A percentile compares a stretch with the other conserved stretches of the same genome.
Evolutionary conservation across 2,329 filamentous ascomycete species (phyloP).

Genomic region (Zarea fungicola): DNA sequence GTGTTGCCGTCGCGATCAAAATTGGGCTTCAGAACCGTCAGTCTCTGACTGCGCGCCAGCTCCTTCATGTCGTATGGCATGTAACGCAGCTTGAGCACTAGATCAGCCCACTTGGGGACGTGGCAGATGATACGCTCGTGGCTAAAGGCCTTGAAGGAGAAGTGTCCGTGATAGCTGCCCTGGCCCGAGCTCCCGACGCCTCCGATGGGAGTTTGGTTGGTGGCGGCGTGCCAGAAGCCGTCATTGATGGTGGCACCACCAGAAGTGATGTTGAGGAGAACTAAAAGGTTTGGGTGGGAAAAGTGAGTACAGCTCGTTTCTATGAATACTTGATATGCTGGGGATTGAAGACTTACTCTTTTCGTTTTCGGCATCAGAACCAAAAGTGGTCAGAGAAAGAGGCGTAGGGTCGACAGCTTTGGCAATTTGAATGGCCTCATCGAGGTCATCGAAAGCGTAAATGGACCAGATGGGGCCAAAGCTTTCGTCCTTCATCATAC

Average conservation of each 20-base stretch:
- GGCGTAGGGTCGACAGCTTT: slow-evolving; percentile 80
- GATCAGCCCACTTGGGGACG: slow-evolving; percentile 64
- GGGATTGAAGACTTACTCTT: slow-evolving; percentile 48
- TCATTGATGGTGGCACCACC: slow-evolving; percentile 64
- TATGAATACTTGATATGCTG: no score
- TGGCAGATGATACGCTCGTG: slow-evolving; percentile 55
- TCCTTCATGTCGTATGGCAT: slow-evolving; percentile 51
- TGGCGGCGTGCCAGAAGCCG: slow-evolving; percentile 63
- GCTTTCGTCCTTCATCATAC: slow-evolving; percentile 78
- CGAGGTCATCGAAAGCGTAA: slow-evolving; percentile 70
- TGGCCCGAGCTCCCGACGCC: slow-evolving; percentile 75
- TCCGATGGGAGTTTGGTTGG: slow-evolving; percentile 72
- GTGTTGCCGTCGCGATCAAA: slow-evolving; percentile 57
- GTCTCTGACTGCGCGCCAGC: slow-evolving; percentile 38
- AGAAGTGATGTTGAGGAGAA: slow-evolving; percentile 58
- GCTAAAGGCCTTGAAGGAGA: slow-evolving; percentile 65
- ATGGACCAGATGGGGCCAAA: slow-evolving; percentile 93
- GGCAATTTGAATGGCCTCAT: slow-evolving; percentile 77
- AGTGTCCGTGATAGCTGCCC: slow-evolving; percentile 71
- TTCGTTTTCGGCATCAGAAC: slow-evolving; percentile 69
- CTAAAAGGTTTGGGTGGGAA: slow-evolving; percentile 28
- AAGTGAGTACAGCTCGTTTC: not conserved
- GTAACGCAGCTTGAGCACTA: slow-evolving; percentile 61
- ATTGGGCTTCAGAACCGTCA: slow-evolving; percentile 45
- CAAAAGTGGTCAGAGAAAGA: slow-evolving; percentile 79